Percentiles rank a stretch among this genome's conserved stretches.
Conservation (phyloP, 116 monocot species). For the Iris pallida region DNA sequence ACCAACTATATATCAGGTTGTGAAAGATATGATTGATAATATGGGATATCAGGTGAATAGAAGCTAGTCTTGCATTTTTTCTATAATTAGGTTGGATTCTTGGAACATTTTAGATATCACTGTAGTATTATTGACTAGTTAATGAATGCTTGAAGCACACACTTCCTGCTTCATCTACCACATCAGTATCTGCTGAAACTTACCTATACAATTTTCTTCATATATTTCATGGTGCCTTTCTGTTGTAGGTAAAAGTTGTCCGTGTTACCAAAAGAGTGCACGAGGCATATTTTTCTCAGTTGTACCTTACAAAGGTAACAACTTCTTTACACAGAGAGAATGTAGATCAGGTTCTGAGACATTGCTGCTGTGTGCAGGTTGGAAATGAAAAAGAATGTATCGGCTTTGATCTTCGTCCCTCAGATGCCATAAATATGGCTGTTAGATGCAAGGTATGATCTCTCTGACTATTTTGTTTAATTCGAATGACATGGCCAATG, state of each 20-base stretch:
- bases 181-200: neutral
- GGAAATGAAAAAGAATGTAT: conserved; percentile 64
- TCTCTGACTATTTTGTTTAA: neutral
- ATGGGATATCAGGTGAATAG: conserved; percentile 67
- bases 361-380: conserved; percentile 27
- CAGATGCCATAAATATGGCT: conserved; percentile 97
- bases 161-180: neutral
- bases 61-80: neutral
- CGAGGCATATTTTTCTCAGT: conserved; percentile 77
- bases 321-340: conserved; percentile 1
- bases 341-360: neutral
- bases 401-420: conserved; percentile 77
- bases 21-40: conserved; percentile 79
- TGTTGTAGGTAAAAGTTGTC: conserved; percentile 34
- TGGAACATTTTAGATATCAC: neutral
- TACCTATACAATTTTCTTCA: neutral
- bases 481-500: neutral
- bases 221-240: neutral
- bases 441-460: conserved; percentile 73
- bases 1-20: conserved; percentile 75
- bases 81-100: neutral
- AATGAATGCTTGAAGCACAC: neutral
- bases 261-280: conserved; percentile 77
- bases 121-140: neutral
- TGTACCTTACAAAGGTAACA: conserved; percentile 69